Evolutionary conservation across 371 early-diverging fungal species (phyloP).

Genomic region (Mortierella sp.): DNA sequence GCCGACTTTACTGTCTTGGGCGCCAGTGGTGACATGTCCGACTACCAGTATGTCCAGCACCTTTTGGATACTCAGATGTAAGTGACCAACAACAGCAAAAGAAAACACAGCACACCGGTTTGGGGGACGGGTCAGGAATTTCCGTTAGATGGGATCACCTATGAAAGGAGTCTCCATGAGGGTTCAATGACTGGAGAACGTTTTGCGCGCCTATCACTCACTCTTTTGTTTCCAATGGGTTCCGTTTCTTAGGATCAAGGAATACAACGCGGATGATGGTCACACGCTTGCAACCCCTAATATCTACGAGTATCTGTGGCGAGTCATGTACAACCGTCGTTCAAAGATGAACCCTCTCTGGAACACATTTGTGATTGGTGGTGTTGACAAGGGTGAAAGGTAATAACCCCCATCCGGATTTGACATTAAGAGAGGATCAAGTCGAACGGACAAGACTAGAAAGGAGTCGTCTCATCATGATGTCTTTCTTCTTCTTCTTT

Average conservation of each 20-base stretch:
- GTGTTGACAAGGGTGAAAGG: conserved; percentile 79
- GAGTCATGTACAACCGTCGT: conserved; percentile 95
- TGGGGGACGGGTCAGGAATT: too few species aligned
- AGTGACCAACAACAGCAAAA: conserved; percentile 21
- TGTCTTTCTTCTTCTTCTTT: neutral
- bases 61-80: conserved; percentile 87
- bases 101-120: too few species aligned
- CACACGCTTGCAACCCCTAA: conserved; percentile 86
- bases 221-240: too few species aligned
- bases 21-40: conserved; percentile 95
- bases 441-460: neutral
- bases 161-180: too few species aligned
- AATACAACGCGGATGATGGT: conserved; percentile 91
- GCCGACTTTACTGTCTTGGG: conserved; percentile 90
- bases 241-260: conserved; percentile 73
- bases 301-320: conserved; percentile 90
- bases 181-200: too few species aligned
- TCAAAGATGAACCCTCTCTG: conserved; percentile 95
- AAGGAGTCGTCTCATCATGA: conserved; percentile 7
- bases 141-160: too few species aligned
- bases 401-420: conserved; percentile 13
- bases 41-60: conserved; percentile 92
- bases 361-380: conserved; percentile 95
- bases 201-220: too few species aligned
- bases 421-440: neutral